These are phyloP conservation scores for Suillus subaureus DNA, from an alignment of 768 basidiomycete genomes.

Conservation along the genomic window DNA sequence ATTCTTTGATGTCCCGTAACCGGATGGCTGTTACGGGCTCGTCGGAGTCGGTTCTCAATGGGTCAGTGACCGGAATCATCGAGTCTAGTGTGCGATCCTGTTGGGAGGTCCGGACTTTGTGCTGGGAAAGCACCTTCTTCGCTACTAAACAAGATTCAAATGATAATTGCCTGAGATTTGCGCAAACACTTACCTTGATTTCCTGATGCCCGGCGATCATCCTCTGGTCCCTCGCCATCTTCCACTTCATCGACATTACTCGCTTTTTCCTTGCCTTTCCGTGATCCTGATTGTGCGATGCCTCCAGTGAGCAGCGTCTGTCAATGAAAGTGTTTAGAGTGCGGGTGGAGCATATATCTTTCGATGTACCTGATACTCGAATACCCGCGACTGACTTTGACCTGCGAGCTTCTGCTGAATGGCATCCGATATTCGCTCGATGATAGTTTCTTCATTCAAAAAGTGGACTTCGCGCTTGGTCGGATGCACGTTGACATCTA, in stretches of 20 bases:
- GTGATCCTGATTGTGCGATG: slow-evolving; percentile 33
- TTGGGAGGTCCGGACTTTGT: slow-evolving; percentile 81
- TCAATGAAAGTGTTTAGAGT: slow-evolving; percentile 4
- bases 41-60: slow-evolving; percentile 42
- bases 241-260: slow-evolving; percentile 42
- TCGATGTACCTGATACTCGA: slow-evolving; percentile 66
- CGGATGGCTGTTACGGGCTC: slow-evolving; percentile 25
- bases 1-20: slow-evolving; percentile 67
- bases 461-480: slow-evolving; percentile 98
- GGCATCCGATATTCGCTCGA: slow-evolving; percentile 71
- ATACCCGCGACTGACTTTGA: slow-evolving; percentile 66
- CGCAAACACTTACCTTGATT: slow-evolving; percentile 26
- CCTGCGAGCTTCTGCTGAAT: slow-evolving; percentile 67
- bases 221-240: slow-evolving; percentile 27
- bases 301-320: slow-evolving; percentile 67
- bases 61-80: slow-evolving; percentile 79
- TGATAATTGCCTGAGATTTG: background rate
- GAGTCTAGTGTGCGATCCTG: slow-evolving; percentile 92
- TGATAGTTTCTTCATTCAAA: slow-evolving; percentile 85
- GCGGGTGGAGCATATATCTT: background rate
- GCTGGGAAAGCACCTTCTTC: slow-evolving; percentile 70
- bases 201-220: slow-evolving; percentile 26
- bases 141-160: slow-evolving; percentile 9
- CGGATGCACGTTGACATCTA: slow-evolving; percentile 98
- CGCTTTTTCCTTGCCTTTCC: slow-evolving; percentile 32